phyloP scores from a whole-genome alignment of 2,329 filamentous ascomycete genomes.

The Rhinocladiella similis region DNA sequence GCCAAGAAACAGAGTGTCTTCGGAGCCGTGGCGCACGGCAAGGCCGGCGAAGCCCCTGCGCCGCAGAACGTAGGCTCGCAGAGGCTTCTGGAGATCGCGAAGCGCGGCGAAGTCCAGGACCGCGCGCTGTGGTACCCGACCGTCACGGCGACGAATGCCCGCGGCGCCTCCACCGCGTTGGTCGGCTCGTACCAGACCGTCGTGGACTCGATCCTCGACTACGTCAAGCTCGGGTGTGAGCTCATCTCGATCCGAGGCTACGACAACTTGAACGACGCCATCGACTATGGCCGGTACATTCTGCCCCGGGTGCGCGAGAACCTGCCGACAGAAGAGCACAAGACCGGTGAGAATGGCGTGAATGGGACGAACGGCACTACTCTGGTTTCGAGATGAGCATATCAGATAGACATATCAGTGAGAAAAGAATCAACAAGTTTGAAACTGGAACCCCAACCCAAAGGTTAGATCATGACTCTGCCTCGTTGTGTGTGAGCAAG shows the following conservation, averaged over 20 bases:
- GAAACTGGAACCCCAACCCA: no score
- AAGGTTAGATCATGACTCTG: no score
- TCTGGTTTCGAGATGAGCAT: no score
- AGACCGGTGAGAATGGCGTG: conserved; percentile 3
- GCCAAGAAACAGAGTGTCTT: conserved; percentile 27
- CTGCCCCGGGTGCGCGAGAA: conserved; percentile 51
- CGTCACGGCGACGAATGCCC: conserved; percentile 60
- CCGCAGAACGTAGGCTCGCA: conserved; percentile 63
- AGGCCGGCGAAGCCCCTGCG: conserved; percentile 34
- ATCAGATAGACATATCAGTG: no score
- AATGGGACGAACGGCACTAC: neutral
- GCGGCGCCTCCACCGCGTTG: conserved; percentile 60
- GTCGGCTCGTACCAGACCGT: conserved; percentile 58
- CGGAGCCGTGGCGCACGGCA: conserved; percentile 32
- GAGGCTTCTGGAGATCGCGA: conserved; percentile 59
- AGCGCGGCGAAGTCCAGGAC: conserved; percentile 55
- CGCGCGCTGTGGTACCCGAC: conserved; percentile 65
- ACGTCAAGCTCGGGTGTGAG: conserved; percentile 57
- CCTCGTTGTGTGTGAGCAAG: no score
- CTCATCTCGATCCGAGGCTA: conserved; percentile 63
- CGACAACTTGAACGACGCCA: conserved; percentile 60
- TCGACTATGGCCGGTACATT: conserved; percentile 60
- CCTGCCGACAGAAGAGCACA: conserved; percentile 18
- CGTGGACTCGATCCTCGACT: conserved; percentile 56
- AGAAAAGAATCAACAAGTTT: no score